A percentile compares a stretch with the other conserved stretches of the same genome.
These are phyloP conservation scores for Ceratocystis lukuohia DNA, from an alignment of 2,329 filamentous ascomycete species.

Conservation along the genomic window DNA sequence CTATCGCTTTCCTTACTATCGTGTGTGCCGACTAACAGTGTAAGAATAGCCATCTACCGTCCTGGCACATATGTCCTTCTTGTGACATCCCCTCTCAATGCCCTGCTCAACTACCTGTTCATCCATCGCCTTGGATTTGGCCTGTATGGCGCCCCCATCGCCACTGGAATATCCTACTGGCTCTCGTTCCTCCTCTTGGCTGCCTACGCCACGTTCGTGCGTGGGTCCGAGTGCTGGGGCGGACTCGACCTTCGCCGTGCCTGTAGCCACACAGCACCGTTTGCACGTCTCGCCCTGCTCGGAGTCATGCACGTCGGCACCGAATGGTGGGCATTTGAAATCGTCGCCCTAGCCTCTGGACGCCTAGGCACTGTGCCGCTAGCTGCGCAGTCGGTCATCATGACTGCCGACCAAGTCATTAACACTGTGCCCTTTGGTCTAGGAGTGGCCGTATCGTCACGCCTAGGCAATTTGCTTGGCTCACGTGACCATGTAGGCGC, in stretches of 20 bases:
- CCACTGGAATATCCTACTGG: conserved; percentile 80
- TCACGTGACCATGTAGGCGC: conserved; percentile 52
- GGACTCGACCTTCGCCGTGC: conserved; percentile 51
- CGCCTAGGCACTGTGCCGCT: conserved; percentile 65
- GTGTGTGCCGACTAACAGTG: neutral
- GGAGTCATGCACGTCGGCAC: conserved; percentile 76
- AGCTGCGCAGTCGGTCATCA: conserved; percentile 75
- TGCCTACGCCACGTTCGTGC: conserved; percentile 56
- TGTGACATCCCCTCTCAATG: conserved; percentile 70
- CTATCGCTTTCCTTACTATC: neutral
- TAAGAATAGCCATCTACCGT: conserved; percentile 46
- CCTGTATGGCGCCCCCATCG: conserved; percentile 65
- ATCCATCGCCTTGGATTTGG: conserved; percentile 59
- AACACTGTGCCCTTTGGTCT: conserved; percentile 79
- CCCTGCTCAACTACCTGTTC: conserved; percentile 66
- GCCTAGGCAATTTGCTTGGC: conserved; percentile 70
- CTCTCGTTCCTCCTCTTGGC: conserved; percentile 63
- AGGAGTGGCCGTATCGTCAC: conserved; percentile 64
- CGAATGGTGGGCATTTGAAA: conserved; percentile 93
- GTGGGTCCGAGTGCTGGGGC: conserved; percentile 66
- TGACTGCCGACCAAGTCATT: conserved; percentile 77
- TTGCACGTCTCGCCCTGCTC: conserved; percentile 59
- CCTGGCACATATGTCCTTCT: conserved; percentile 73
- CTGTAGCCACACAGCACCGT: conserved; percentile 53
- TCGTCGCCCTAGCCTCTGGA: conserved; percentile 71